Evolutionary conservation across 2,329 filamentous ascomycete genomes (phyloP), one percentile per base, ranked within the genome.

Genomic region (Arachnopeziza araneosa): DNA sequence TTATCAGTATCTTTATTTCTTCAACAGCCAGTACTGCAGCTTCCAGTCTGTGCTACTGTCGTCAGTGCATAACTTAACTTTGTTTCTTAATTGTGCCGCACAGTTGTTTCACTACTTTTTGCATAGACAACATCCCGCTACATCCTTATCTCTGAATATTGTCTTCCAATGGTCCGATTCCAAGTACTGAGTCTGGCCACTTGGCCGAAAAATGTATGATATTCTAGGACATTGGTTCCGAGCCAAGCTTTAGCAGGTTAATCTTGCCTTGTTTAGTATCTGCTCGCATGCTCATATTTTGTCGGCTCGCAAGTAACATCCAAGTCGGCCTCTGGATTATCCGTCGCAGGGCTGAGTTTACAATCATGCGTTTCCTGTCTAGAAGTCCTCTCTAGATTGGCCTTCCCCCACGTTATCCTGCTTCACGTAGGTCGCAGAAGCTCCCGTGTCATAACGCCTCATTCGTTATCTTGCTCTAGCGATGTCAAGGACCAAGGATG

Each of bases 351-450:
- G 54, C 44, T 22, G 54, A 22, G 10, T 54, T 24, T 21, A 53
- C 14, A 55, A 50, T 58, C 55, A 62, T 30, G 59, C 63, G 60
- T 64, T 64, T 66, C 59, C 59, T 49, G 51, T 53, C 26, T 9
- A n/a, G 48, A 56, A 19, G 57, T 56, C 57, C 65, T 66, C 64
- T 67, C 62, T 67, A 53, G 56, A 64, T 57, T 52, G n/a, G 54
- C 51, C 54, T 59, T 50, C 62, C 55, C 57, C 53, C 53, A 14
- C 59, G 54, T 55, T 49, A 23, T 61, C 26, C 52, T 67, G 63
- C 65, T 62, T 67, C 63, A 67, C 50, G 53, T 63, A 62, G 55
- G 63, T 66, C 56, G 60, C 57, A 66, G 62, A 62, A 60, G 58
- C 54, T 55, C 63, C 60, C 57, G 48, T 51, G 55, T 59, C 30